These are phyloP conservation scores for Psophocarpus tetragonolobus DNA, from an alignment of 306 rosid genomes.

Conservation along the genomic window DNA sequence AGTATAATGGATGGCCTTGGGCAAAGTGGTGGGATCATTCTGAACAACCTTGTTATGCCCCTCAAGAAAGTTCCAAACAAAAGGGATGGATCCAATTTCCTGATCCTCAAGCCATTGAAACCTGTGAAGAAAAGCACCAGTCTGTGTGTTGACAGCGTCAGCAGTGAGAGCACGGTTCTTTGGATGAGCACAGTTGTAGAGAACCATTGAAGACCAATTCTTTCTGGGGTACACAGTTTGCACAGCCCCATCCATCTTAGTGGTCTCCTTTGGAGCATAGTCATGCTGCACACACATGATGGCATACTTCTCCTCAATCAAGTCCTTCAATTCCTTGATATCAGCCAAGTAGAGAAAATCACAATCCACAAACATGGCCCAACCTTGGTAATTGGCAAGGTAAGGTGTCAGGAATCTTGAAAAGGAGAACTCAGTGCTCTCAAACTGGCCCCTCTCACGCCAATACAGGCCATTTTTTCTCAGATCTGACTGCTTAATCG, in stretches of 20 bases:
- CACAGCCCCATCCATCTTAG: constrained; percentile 77
- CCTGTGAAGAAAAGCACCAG: constrained; percentile 76
- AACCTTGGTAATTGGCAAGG: constrained; percentile 59
- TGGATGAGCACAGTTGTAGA: constrained; percentile 67
- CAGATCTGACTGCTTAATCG: constrained; percentile 68
- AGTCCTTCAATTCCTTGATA: constrained; percentile 59
- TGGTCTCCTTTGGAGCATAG: constrained; percentile 67
- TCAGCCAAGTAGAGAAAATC: constrained; percentile 68
- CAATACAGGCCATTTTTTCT: constrained; percentile 54
- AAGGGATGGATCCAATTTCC: constrained; percentile 66
- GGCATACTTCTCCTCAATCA: constrained; percentile 57
- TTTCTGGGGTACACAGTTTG: constrained; percentile 75
- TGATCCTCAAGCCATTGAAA: constrained; percentile 76
- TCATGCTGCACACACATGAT: constrained; percentile 78
- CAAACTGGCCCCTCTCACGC: constrained; percentile 68
- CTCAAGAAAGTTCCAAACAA: constrained; percentile 79
- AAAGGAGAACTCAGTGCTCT: constrained; percentile 77
- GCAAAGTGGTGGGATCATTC: constrained; percentile 49
- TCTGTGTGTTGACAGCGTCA: constrained; percentile 58
- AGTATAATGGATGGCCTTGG: constrained; percentile 70
- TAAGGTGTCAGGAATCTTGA: constrained; percentile 65
- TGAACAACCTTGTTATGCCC: constrained; percentile 66
- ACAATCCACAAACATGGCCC: constrained; percentile 84
- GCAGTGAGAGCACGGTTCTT: constrained; percentile 59
- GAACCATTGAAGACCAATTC: constrained; percentile 82